These are phyloP conservation scores for Botrytis byssoidea DNA, from an alignment of 2,329 filamentous ascomycete genomes.

Conservation along the genomic window DNA sequence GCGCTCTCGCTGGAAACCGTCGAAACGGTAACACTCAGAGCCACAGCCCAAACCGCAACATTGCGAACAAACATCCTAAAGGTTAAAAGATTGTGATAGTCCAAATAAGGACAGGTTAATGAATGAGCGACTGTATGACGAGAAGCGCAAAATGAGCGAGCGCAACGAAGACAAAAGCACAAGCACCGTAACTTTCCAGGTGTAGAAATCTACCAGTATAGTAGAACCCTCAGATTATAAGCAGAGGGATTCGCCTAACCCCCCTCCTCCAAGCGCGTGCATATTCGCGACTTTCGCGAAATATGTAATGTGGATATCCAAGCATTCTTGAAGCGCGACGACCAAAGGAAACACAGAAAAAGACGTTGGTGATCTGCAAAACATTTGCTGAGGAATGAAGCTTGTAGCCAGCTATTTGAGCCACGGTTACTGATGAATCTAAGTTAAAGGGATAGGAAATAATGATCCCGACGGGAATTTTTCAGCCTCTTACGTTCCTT, in stretches of 20 bases:
- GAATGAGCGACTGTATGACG: neutral
- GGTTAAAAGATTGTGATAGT: slow-evolving; percentile 3
- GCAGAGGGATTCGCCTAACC: neutral
- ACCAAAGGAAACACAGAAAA: neutral
- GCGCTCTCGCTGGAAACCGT: slow-evolving; percentile 2
- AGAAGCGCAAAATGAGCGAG: slow-evolving; percentile 4
- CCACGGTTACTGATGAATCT: neutral
- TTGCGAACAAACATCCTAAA: neutral
- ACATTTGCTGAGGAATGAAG: neutral
- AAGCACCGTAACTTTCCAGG: neutral
- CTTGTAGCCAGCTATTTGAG: neutral
- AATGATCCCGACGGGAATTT: neutral
- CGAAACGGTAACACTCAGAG: neutral
- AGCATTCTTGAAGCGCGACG: slow-evolving; percentile 11
- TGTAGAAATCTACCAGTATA: neutral
- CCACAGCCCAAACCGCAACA: neutral
- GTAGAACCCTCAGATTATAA: neutral
- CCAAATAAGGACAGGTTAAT: neutral
- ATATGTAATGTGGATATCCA: slow-evolving; percentile 10
- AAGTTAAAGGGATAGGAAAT: neutral
- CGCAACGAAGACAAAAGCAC: neutral
- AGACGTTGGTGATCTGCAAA: slow-evolving; percentile 1
- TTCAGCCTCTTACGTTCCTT: neutral
- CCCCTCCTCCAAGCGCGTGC: neutral
- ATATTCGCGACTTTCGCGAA: neutral